phyloP scores from a whole-genome alignment of 495 filamentous ascomycete species.

The Penicillium verhagenii region DNA sequence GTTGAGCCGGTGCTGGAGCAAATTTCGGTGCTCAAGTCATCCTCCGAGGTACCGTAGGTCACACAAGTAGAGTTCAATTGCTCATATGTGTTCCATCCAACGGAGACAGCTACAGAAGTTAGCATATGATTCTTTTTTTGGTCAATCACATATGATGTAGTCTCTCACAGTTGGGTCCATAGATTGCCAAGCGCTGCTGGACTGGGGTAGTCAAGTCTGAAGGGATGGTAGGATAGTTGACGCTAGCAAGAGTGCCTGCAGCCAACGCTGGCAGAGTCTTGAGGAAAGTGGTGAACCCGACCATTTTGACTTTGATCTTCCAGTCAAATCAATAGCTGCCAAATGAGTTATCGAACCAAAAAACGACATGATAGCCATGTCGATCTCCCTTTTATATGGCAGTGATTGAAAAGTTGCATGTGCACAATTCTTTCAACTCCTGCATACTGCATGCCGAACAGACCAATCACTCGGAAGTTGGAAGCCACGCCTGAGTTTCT shows the following conservation, averaged over 20 bases:
- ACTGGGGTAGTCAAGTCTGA: slow-evolving; percentile 54
- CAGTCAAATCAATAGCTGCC: background rate
- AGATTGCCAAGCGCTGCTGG: slow-evolving; percentile 58
- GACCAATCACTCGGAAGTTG: slow-evolving; percentile 13
- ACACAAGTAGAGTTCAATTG: slow-evolving; percentile 42
- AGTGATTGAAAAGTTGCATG: background rate
- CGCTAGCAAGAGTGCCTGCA: slow-evolving; percentile 36
- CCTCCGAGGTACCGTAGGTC: slow-evolving; percentile 38
- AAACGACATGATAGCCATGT: background rate
- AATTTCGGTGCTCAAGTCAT: slow-evolving; percentile 23
- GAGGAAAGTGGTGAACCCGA: slow-evolving; percentile 9
- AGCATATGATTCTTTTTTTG: background rate
- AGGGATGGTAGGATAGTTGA: slow-evolving; percentile 52
- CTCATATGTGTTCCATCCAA: slow-evolving; percentile 56
- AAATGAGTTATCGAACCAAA: background rate
- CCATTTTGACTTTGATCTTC: slow-evolving; percentile 12
- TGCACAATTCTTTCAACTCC: background rate
- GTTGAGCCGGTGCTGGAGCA: slow-evolving; percentile 39
- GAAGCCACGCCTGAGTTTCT: slow-evolving; percentile 11
- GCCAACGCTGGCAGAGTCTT: slow-evolving; percentile 43
- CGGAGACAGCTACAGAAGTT: slow-evolving; percentile 44
- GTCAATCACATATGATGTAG: background rate
- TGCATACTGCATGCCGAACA: background rate
- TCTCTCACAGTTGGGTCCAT: slow-evolving; percentile 50
- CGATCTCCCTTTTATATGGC: background rate